These are phyloP conservation scores for Quercus rubra DNA, from an alignment of 306 rosid species.

Conservation along the genomic window DNA sequence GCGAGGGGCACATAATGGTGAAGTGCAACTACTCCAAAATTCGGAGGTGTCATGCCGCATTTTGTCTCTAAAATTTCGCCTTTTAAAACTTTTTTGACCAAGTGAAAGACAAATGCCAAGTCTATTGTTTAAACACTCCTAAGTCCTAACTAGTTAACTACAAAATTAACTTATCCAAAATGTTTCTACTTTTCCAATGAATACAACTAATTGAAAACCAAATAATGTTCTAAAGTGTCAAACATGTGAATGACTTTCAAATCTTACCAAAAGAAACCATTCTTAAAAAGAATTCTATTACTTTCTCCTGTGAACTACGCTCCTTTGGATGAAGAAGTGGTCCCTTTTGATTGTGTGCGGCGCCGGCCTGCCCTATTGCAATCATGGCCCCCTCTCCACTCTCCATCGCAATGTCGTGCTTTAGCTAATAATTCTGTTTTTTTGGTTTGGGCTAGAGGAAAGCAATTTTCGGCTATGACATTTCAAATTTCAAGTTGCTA, in stretches of 20 bases:
- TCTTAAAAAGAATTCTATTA: background rate
- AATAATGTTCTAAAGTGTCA: background rate
- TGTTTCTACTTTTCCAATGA: background rate
- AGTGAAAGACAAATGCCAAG: no score
- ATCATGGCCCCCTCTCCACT: background rate
- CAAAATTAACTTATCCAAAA: background rate
- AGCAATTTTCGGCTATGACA: no score
- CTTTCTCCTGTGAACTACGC: background rate
- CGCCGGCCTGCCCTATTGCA: conserved; percentile 18
- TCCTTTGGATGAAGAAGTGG: conserved; percentile 14
- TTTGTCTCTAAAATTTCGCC: no score
- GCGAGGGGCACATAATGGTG: no score
- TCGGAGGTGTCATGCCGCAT: no score
- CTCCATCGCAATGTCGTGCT: background rate
- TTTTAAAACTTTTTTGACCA: no score
- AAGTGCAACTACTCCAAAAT: no score
- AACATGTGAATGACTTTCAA: background rate
- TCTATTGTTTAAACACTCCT: background rate
- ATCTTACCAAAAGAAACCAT: background rate
- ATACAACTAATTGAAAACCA: background rate
- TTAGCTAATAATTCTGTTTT: background rate
- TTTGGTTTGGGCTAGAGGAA: background rate
- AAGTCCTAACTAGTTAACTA: background rate
- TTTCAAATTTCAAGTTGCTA: no score
- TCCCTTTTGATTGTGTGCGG: background rate